Percentiles rank a stretch among this genome's conserved stretches.
Conservation (phyloP, 192 early-diverging fungal species). For the Backusella sp. region DNA sequence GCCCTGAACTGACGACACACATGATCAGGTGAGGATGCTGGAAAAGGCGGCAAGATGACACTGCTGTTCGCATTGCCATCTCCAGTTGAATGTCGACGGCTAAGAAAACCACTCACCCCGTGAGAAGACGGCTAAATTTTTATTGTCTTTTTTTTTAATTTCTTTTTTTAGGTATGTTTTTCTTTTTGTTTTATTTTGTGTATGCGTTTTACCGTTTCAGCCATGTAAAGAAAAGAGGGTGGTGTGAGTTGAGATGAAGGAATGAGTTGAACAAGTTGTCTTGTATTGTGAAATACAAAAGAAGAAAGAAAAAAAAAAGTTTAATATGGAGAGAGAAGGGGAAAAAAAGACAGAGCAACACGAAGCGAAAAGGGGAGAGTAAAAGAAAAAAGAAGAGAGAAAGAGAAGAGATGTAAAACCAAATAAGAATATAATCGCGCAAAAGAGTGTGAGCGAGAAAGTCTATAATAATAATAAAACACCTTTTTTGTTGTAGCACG, state of each 20-base stretch:
- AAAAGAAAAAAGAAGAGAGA: not conserved
- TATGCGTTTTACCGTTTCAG: not conserved
- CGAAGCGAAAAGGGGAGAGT: not conserved
- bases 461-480: conserved; percentile 4
- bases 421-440: not conserved
- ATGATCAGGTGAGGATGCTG: conserved; percentile 38
- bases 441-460: not conserved
- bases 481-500: conserved; percentile 1
- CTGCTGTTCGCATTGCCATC: not conserved
- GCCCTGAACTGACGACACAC: conserved; percentile 48
- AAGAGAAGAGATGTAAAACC: not conserved
- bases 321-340: not conserved
- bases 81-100: conserved; percentile 13
- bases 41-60: conserved; percentile 20
- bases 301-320: not conserved
- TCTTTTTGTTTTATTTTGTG: not conserved
- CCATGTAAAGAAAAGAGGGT: not conserved
- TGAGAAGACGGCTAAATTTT: conserved; percentile 14
- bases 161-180: not conserved
- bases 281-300: not conserved
- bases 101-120: conserved; percentile 4
- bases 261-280: not conserved
- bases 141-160: not conserved
- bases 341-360: not conserved
- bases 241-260: not conserved